These are phyloP conservation scores for Thraustochytrium striatum DNA, from an alignment of 352 stramenopile species.

Conservation along the genomic window DNA sequence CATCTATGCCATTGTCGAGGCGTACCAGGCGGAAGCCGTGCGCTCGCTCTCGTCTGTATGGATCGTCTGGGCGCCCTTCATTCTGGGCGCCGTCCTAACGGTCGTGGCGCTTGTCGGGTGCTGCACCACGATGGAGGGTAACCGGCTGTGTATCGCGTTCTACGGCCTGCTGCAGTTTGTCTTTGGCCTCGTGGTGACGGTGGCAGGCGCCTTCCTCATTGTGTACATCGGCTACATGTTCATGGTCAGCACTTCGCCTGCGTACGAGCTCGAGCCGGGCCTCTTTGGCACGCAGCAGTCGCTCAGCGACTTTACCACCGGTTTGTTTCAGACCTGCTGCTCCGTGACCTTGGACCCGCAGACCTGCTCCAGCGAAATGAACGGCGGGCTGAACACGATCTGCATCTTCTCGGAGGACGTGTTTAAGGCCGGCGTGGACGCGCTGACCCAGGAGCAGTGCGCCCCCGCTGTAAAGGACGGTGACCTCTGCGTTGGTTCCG, in stretches of 20 bases:
- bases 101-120: conserved; percentile 11
- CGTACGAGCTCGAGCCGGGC: background rate
- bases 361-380: background rate
- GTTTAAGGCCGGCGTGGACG: background rate
- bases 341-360: background rate
- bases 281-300: conserved; percentile 10
- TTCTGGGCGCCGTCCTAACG: background rate
- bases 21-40: background rate
- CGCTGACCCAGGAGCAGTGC: too few species aligned
- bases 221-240: conserved; percentile 28
- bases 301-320: conserved; percentile 2
- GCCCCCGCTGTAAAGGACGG: too few species aligned
- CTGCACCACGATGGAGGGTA: conserved; percentile 25
- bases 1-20: conserved; percentile 12
- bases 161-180: conserved; percentile 8
- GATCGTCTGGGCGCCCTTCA: background rate
- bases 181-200: conserved; percentile 27
- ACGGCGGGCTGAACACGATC: background rate
- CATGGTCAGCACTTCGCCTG: background rate
- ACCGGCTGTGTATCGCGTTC: background rate
- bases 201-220: conserved; percentile 32
- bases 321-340: conserved; percentile 24
- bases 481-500: background rate
- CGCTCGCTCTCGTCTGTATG: background rate
- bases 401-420: conserved; percentile 9